Conservation (phyloP, 2,329 filamentous ascomycete genomes). For the Fusarium nelsonii region DNA sequence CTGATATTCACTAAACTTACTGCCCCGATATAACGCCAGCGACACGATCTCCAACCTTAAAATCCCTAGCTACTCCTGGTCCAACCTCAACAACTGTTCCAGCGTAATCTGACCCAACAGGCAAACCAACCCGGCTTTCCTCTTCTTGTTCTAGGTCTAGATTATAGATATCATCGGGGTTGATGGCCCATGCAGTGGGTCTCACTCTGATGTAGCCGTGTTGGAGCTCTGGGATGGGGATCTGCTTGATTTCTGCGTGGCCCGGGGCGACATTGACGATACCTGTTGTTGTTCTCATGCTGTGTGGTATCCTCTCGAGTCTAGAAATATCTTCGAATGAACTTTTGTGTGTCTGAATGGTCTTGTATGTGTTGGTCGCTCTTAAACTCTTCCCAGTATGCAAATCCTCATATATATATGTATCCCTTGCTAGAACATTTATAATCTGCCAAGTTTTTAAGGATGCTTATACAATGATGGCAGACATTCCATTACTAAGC, state of each 20-base stretch:
- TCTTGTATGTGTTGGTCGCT: no score
- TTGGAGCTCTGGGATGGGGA: background rate
- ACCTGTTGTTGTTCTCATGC: background rate
- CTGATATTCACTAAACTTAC: background rate
- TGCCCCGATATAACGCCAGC: slow-evolving; percentile 25
- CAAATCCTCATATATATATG: no score
- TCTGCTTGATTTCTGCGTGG: background rate
- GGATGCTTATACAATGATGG: background rate
- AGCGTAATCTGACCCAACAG: slow-evolving; percentile 60
- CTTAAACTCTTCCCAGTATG: no score
- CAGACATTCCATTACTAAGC: background rate
- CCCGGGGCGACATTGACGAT: slow-evolving; percentile 2
- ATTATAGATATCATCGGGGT: slow-evolving; percentile 11
- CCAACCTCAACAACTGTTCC: slow-evolving; percentile 62
- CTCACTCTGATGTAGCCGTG: background rate
- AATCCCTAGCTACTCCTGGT: slow-evolving; percentile 49
- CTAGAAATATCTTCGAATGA: no score
- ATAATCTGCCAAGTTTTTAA: background rate
- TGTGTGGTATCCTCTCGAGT: no score
- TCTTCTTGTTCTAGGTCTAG: background rate
- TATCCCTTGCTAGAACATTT: background rate
- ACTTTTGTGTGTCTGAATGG: no score
- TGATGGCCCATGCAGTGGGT: slow-evolving; percentile 4
- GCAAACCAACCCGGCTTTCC: slow-evolving; percentile 19
- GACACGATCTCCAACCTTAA: slow-evolving; percentile 62